Evolutionary conservation across 2,329 filamentous ascomycete species (phyloP), one percentile per base, ranked within the genome.

Genomic region (Pyrenophora teres): DNA sequence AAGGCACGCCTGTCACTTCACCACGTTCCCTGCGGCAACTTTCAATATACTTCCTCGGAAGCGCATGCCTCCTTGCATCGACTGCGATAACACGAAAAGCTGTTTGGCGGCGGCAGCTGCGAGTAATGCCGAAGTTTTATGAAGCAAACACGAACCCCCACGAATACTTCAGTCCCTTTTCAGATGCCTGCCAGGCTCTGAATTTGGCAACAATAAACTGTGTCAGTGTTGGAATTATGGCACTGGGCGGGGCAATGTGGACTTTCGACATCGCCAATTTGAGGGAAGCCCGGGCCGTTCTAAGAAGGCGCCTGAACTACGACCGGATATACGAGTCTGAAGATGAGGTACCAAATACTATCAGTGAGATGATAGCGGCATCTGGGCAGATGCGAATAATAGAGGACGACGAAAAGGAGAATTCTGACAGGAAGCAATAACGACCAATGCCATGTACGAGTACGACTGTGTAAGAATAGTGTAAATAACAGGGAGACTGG

Each of bases 191-290:
- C 30, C 89, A 96, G 74, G 93, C 93, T 0, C 78, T 99, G 18
- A 89, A 87, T 41, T 78, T 97, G 31, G 94, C 93, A 0, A 96
- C 92, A 0, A 81, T 97, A 62, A 96, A 96, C 64, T 90, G 94
- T 10, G 67, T 86, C 27, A 89, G 87, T 63, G 83, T 94, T 42
- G 87, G 82, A 0, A 85, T 96, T 71, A 85, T 95, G 81, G 75
- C 82, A 7, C 81, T 84, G 0, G 94, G 93, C 3, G 91, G 88
- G 0, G 73, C 87, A 9, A 79, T 90, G 56, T 96, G 88, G 81
- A 86, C 84, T 0, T 84, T 94, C 54, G 88, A 97, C 70, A 83
- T 97, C 31, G 75, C 73, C 23, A 76, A 75, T 27, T 32, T 78
- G 32, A 72, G 73, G 47, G 78, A 81, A 85, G 85, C 68, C 81